Evolutionary conservation across 1,284 basidiomycete species (phyloP).

Genomic region (Fomitopsis pinicola): DNA sequence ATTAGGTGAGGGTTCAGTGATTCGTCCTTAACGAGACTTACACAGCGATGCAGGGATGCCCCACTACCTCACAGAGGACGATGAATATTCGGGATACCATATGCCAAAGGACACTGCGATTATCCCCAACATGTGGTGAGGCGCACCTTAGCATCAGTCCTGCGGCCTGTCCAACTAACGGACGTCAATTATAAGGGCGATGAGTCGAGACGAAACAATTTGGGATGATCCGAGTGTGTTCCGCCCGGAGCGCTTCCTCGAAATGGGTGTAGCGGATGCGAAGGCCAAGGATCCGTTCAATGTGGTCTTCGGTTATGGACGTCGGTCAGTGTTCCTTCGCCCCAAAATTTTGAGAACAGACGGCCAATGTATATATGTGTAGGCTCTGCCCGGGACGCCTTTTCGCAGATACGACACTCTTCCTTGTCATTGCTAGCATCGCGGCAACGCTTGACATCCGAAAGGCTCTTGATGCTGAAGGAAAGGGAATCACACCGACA

Average conservation of each 20-base stretch:
- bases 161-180: no score
- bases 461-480: neutral
- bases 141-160: no score
- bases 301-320: constrained; percentile 20
- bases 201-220: neutral
- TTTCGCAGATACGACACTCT: neutral
- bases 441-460: constrained; percentile 2
- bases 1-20: constrained; percentile 9
- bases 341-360: neutral
- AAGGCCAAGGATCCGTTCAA: constrained; percentile 8
- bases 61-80: constrained; percentile 15
- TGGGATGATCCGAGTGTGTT: constrained; percentile 15
- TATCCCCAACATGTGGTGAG: constrained; percentile 21
- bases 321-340: neutral
- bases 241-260: constrained; percentile 21
- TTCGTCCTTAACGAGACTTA: no score
- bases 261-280: constrained; percentile 12
- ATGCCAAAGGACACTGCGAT: constrained; percentile 19
- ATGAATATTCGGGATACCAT: constrained; percentile 17
- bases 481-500: neutral
- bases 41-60: constrained; percentile 12
- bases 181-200: neutral
- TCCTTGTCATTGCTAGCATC: neutral
- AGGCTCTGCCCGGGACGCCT: constrained; percentile 4
- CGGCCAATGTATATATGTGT: neutral